A percentile compares a stretch with the other conserved stretches of the same genome.
phyloP scores from a whole-genome alignment of 768 basidiomycete genomes.

The Lentinula raphanica region DNA sequence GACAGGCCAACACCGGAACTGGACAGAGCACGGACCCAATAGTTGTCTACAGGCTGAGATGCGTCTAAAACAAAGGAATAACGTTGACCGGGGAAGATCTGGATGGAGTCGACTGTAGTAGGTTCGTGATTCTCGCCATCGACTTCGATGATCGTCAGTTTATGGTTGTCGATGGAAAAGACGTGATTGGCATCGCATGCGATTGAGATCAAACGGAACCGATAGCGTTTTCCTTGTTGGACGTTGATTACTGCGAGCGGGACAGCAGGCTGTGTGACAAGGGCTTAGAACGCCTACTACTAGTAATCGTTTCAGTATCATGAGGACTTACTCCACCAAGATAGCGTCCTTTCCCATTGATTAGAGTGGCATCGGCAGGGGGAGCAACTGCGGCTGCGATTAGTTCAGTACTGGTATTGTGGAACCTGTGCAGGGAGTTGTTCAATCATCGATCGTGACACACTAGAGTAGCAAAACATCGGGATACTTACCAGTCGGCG shows the following conservation, averaged over 20 bases:
- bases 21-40: constrained; percentile 32
- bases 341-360: constrained; percentile 7
- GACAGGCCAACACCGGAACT: constrained; percentile 31
- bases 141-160: constrained; percentile 34
- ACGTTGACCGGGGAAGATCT: constrained; percentile 34
- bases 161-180: constrained; percentile 42
- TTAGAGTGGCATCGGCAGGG: constrained; percentile 7
- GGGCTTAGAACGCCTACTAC: not conserved
- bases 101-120: constrained; percentile 31
- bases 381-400: constrained; percentile 4
- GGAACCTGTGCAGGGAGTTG: not conserved
- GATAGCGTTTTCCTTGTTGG: constrained; percentile 37
- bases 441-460: too few species aligned
- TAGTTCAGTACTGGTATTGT: not conserved
- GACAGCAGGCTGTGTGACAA: constrained; percentile 6
- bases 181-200: constrained; percentile 38
- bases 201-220: constrained; percentile 48
- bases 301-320: not conserved
- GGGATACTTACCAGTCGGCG: constrained; percentile 2
- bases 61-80: constrained; percentile 33
- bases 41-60: constrained; percentile 33
- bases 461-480: not conserved
- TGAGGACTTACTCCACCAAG: not conserved
- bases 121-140: constrained; percentile 30
- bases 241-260: constrained; percentile 40